Evolutionary conservation across 2,329 filamentous ascomycete genomes (phyloP), one percentile per base, ranked within the genome.

Genomic region (Parastagonospora avenae): DNA sequence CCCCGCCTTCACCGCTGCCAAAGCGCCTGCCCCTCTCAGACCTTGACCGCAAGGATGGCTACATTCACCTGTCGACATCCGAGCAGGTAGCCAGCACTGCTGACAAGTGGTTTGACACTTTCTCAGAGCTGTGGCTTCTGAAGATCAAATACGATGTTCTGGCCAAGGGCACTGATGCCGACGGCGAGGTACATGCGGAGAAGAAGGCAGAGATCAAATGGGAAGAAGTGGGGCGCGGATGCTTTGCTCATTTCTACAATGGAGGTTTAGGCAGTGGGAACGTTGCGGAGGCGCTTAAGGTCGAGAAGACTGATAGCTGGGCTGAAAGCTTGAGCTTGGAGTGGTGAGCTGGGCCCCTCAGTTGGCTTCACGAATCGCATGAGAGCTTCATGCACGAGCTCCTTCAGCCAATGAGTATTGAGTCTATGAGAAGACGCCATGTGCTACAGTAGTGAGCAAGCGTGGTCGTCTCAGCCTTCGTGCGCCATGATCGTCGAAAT

Each of bases 211-310:
- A 67, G 29, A 72, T 80, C 27, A 83, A 78, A 57, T 87, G 84
- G 83, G 84, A 86, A 54, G 71, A 75, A 10, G 70, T 73, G 9
- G 76, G 74, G 14, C 59, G 61, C n/a, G 71, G 70, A 1, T 77
- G 76, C 46, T 87, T 83, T 58, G 80, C 84, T 45, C 85, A 87
- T 62, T 66, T 87, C 32, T 85, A 85, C 63, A 80, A 79, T 4
- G 66, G 53, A 43, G 82, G 82, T 60, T 79, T 87, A 63, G 83
- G 84, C 8, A 74, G 60, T 8, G 74, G 70, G 2, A 80, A 86
- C 50, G 76, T 87, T 9, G 75, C 78, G 32, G 77, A 75, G 10
- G 70, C 75, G 4, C 67, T 76, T 55, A 76, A 75, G 56, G 82
- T 85, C 52, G 66, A 71, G 39, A 79, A 78, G 47, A 62, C 63